These are phyloP conservation scores for Marsdenia floribunda DNA, from an alignment of 257 asterid genomes.

Conservation along the genomic window DNA sequence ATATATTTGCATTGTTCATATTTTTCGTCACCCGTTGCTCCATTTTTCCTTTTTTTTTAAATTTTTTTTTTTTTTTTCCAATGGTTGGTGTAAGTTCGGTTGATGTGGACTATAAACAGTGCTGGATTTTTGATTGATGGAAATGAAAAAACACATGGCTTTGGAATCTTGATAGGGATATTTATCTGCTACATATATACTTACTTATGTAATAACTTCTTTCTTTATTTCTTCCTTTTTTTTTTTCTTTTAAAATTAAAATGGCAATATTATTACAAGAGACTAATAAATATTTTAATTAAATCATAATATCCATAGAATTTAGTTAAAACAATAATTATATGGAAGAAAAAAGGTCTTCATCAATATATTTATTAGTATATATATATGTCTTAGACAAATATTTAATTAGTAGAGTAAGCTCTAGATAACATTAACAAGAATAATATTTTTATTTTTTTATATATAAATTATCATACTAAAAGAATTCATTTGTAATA, in stretches of 20 bases:
- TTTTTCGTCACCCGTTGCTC: background rate
- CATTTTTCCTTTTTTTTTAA: background rate
- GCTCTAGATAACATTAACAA: no score
- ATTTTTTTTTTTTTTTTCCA: constrained; percentile 1
- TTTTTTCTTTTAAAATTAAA: background rate
- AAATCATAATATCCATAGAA: no score
- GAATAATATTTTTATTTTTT: no score
- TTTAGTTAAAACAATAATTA: no score
- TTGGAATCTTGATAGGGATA: background rate
- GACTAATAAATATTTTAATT: no score
- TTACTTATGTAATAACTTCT: background rate
- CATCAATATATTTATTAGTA: no score
- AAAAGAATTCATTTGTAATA: no score
- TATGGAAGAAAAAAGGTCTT: no score
- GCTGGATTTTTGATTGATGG: constrained; percentile 5
- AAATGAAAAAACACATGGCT: background rate
- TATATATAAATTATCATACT: no score
- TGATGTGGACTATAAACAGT: constrained; percentile 7
- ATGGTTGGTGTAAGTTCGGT: constrained; percentile 28
- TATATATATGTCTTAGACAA: no score
- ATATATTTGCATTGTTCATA: background rate
- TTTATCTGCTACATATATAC: background rate
- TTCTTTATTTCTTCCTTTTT: background rate
- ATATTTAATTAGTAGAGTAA: no score
- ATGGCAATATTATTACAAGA: no score